These are phyloP conservation scores for Trichoderma sp. DNA, from an alignment of 2,329 filamentous ascomycete species.

Conservation along the genomic window DNA sequence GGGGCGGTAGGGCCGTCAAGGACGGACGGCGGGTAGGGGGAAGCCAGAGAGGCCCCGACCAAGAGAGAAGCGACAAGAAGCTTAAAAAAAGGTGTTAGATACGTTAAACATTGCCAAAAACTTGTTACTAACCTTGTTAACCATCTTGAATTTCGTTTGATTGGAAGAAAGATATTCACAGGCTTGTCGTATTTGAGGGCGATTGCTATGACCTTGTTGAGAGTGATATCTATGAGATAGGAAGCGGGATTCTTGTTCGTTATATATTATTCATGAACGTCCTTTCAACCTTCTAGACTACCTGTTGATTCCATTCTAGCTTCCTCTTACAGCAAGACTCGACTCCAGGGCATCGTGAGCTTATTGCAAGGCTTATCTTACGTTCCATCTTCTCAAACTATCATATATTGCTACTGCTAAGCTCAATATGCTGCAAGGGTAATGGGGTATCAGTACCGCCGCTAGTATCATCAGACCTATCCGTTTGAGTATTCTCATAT, in stretches of 20 bases:
- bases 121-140: not conserved
- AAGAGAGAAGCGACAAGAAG: conserved; percentile 9
- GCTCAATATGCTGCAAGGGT: not conserved
- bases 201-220: not conserved
- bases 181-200: not conserved
- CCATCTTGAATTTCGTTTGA: not conserved
- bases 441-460: not conserved
- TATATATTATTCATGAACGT: not conserved
- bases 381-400: not conserved
- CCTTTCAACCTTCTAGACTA: not conserved
- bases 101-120: not conserved
- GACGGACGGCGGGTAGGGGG: conserved; percentile 5
- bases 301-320: not conserved
- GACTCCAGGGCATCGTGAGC: not conserved
- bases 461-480: not conserved
- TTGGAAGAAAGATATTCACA: not conserved
- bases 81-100: not conserved
- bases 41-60: conserved; percentile 1
- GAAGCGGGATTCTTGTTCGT: not conserved
- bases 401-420: not conserved
- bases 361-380: not conserved
- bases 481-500: not conserved
- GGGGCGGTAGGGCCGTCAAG: not conserved
- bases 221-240: not conserved
- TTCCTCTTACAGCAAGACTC: not conserved